Conservation (phyloP, 805 yeast genomes). For the Yarrowia sp. region DNA sequence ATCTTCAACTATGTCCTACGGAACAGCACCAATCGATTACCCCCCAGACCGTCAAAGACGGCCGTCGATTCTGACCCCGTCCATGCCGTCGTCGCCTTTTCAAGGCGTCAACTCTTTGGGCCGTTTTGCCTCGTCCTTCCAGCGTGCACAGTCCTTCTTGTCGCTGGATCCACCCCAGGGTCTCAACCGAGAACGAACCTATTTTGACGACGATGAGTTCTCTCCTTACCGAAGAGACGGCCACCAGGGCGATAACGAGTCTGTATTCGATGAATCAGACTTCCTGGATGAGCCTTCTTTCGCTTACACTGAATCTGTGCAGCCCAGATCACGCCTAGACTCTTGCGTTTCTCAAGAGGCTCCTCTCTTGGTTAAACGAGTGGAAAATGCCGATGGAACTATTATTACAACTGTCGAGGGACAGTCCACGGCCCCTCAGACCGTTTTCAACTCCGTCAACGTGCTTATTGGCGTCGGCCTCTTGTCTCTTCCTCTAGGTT, state of each 20-base stretch:
- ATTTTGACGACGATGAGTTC: conserved; percentile 63
- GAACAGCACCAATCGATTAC: conserved; percentile 35
- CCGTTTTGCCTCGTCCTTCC: conserved; percentile 78
- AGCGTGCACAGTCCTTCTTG: conserved; percentile 78
- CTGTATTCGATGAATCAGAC: conserved; percentile 40
- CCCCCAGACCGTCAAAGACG: conserved; percentile 29
- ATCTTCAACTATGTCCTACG: conserved; percentile 18
- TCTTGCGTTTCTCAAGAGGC: conserved; percentile 54
- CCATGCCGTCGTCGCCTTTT: conserved; percentile 34
- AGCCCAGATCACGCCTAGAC: conserved; percentile 33
- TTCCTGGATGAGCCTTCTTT: conserved; percentile 39
- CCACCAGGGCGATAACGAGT: conserved; percentile 5
- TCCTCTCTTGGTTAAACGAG: conserved; percentile 63
- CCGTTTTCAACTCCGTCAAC: conserved; percentile 67
- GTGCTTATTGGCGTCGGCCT: conserved; percentile 71
- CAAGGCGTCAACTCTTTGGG: conserved; percentile 62
- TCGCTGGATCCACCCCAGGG: conserved; percentile 57
- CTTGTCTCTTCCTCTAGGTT: conserved; percentile 66
- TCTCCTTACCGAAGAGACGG: conserved; percentile 29
- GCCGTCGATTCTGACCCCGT: conserved; percentile 14
- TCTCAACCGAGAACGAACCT: conserved; percentile 58
- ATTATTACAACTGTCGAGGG: conserved; percentile 77
- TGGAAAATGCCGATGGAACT: conserved; percentile 75
- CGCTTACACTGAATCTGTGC: conserved; percentile 31
- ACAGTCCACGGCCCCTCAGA: conserved; percentile 76